Evolutionary conservation across 2,329 filamentous ascomycete species (phyloP), one percentile per base, ranked within the genome.

Genomic region (Calonectria honghensis): DNA sequence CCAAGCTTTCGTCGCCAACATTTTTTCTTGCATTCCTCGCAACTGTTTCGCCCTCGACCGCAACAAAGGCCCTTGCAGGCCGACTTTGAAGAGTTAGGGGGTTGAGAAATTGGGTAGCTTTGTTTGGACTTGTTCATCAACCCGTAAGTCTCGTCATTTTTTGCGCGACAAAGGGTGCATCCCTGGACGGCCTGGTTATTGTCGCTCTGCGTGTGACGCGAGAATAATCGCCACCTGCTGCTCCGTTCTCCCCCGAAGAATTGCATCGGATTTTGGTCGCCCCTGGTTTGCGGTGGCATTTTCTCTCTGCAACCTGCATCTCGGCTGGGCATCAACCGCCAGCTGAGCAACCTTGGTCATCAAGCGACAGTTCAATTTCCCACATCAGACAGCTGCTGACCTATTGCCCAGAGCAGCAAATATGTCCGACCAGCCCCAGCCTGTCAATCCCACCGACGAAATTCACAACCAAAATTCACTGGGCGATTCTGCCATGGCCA

Each of bases 401-500:
- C 37, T 57, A 27, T 51, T 63, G 76, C 27, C 37, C 32, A 82
- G 78, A 73, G 72, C 70, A 79, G 79, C 75, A 78, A 82, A 76
- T 73, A 85, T 86, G 84, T 81, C 84, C 76, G 83, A 82, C 70
- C 80, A 81, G 71, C 81, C 77, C 71, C 79, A 80, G 71, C 67
- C 77, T 73, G 73, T 77, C 66, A 81, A 79, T 65, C 63, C 75
- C 68, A 72, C 75, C 72, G 78, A 82, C 81, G 81, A 85, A 75
- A 82, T 82, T 65, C 84, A 85, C 74, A 78, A 73, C 74, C 84
- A 86, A 74, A 83, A 83, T 76, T 77, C 82, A 73, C 80, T 82
- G 68, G 80, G 79, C 66, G 78, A 82, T 67, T 77, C 82, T 76
- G 85, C 87, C 59, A 85, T 85, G 83, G 83, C 86, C 64, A 88